Evolutionary conservation across 129 eudicot genomes (phyloP).

Genomic region (Deinandra increscens): DNA sequence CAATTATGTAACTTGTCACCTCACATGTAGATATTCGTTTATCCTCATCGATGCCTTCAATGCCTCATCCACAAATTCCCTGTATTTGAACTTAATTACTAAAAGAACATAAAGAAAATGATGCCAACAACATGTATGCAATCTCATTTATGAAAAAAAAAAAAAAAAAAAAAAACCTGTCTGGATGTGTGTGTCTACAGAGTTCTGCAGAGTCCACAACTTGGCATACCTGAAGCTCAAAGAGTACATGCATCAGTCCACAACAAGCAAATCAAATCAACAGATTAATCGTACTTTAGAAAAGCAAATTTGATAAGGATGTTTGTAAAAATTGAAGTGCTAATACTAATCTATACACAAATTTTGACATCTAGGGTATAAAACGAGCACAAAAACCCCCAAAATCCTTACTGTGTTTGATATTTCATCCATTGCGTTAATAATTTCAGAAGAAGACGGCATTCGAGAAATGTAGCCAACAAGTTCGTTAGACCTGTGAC

Average conservation of each 20-base stretch:
- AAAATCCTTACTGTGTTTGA: conserved; percentile 66
- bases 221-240: conserved; percentile 66
- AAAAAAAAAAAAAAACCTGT: conserved; percentile 45
- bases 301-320: not conserved
- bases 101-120: not conserved
- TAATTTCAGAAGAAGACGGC: conserved; percentile 68
- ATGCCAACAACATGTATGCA: not conserved
- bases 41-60: conserved; percentile 73
- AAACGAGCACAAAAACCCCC: not conserved
- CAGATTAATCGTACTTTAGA: not conserved
- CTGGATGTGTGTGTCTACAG: conserved; percentile 95
- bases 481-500: conserved; percentile 73
- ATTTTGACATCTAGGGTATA: not conserved
- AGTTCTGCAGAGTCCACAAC: conserved; percentile 91
- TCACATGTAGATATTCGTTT: conserved; percentile 92
- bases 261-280: not conserved
- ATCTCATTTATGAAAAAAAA: not conserved
- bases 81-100: conserved; percentile 28
- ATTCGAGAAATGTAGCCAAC: conserved; percentile 58
- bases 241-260: not conserved
- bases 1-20: conserved; percentile 56
- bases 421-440: conserved; percentile 87
- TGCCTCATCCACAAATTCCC: conserved; percentile 86
- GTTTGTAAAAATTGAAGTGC: not conserved
- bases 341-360: not conserved